Conservation (phyloP, 495 filamentous ascomycete species). For the Penicillium herquei region DNA sequence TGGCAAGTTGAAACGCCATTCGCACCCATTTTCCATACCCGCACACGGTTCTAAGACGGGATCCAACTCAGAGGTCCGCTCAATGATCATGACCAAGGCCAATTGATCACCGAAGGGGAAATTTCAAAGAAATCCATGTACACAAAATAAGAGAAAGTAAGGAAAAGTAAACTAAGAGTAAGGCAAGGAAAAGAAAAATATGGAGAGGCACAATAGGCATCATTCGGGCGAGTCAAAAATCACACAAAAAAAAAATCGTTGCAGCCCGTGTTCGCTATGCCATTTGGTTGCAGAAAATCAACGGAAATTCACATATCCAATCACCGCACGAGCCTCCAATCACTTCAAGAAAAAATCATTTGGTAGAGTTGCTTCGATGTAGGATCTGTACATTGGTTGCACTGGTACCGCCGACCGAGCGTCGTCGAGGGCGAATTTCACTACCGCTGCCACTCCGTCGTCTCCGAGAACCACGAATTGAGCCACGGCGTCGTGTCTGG, state of each 20-base stretch:
- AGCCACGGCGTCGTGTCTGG: conserved; percentile 51
- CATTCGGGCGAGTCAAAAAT: conserved; percentile 24
- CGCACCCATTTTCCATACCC: conserved; percentile 50
- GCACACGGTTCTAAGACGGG: conserved; percentile 48
- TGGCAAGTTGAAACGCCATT: conserved; percentile 49
- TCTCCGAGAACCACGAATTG: conserved; percentile 40
- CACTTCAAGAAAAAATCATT: conserved; percentile 28
- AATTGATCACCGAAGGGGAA: conserved; percentile 35
- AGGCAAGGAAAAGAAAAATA: conserved; percentile 8
- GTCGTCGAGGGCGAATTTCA: conserved; percentile 46
- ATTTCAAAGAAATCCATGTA: conserved; percentile 47
- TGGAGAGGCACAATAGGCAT: conserved; percentile 21
- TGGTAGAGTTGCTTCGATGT: conserved; percentile 50
- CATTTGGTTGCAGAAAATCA: conserved; percentile 35
- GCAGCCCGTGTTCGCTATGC: conserved; percentile 45
- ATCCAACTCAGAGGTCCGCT: conserved; percentile 43
- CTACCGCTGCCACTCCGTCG: conserved; percentile 49
- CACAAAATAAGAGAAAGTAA: conserved; percentile 35
- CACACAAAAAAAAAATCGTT: conserved; percentile 30
- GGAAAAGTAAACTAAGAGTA: conserved; percentile 26
- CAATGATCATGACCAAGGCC: conserved; percentile 22
- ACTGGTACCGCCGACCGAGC: conserved; percentile 40
- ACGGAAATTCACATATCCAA: conserved; percentile 27
- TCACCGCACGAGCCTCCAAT: conserved; percentile 20
- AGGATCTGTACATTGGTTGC: conserved; percentile 38